A percentile compares a stretch with the other conserved stretches of the same genome.
phyloP scores from a whole-genome alignment of 352 stramenopile genomes.

The Detonula confervacea region DNA sequence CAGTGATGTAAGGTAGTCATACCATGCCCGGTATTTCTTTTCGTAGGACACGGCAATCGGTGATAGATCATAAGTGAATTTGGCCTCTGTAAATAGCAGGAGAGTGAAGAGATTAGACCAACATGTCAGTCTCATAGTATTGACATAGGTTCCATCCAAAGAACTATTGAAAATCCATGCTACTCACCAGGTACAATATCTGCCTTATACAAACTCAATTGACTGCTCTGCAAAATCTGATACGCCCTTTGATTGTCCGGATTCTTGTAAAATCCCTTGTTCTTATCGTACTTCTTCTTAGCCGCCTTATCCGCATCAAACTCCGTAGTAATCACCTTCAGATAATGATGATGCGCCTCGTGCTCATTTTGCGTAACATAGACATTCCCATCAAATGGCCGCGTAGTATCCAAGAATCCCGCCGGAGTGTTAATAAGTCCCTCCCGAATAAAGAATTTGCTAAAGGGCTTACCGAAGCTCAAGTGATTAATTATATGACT shows the following conservation, averaged over 20 bases:
- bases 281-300: conserved; percentile 5
- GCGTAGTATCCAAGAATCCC: conserved; percentile 66
- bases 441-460: conserved; percentile 37
- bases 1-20: conserved; percentile 94
- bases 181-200: conserved; percentile 76
- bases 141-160: too few relatives aligned
- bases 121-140: neutral
- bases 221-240: conserved; percentile 82
- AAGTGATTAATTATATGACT: conserved; percentile 95
- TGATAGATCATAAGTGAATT: conserved; percentile 88
- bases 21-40: conserved; percentile 86
- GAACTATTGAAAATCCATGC: neutral
- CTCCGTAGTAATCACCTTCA: conserved; percentile 95
- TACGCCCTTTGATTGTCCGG: conserved; percentile 51
- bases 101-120: neutral
- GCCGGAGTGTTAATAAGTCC: conserved; percentile 51
- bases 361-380: conserved; percentile 94
- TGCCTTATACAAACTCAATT: conserved; percentile 76
- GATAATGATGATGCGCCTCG: conserved; percentile 98
- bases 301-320: conserved; percentile 46
- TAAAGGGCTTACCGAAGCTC: conserved; percentile 89
- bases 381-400: conserved; percentile 92
- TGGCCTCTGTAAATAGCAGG: conserved; percentile 70
- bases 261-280: conserved; percentile 11
- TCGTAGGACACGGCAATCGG: conserved; percentile 92